Percentiles rank a stretch among this genome's conserved stretches.
These are phyloP conservation scores for Magnaporthiopsis rhizophila DNA, from an alignment of 2,329 filamentous ascomycete species.

Conservation along the genomic window DNA sequence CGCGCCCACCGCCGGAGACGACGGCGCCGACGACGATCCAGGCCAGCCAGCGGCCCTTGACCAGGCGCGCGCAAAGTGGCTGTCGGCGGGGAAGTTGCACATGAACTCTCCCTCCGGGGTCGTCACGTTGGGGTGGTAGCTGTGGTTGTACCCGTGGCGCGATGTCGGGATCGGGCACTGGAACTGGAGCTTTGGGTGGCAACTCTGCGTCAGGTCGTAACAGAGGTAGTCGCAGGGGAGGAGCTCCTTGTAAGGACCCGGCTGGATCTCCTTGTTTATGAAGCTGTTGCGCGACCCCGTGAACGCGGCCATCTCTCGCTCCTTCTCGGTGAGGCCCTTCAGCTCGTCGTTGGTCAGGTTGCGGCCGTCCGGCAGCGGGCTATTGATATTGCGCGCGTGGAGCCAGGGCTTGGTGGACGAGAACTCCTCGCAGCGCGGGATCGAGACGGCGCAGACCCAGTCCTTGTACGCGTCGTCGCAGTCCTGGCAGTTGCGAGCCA, in stretches of 20 bases:
- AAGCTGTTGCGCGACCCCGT: constrained; percentile 59
- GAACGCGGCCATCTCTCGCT: constrained; percentile 27
- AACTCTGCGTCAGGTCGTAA: constrained; percentile 76
- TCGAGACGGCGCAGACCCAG: constrained; percentile 90
- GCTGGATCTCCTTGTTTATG: constrained; percentile 64
- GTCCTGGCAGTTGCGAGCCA: constrained; percentile 66
- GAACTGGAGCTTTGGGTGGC: constrained; percentile 70
- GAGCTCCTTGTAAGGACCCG: constrained; percentile 90
- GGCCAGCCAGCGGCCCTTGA: constrained; percentile 21
- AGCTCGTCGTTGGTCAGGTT: constrained; percentile 32
- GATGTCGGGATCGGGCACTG: constrained; percentile 51
- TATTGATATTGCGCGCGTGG: constrained; percentile 62
- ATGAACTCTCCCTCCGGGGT: constrained; percentile 21
- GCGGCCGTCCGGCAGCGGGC: constrained; percentile 63
- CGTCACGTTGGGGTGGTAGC: constrained; percentile 29
- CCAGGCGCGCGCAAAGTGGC: constrained; percentile 30
- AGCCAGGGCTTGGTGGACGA: constrained; percentile 43
- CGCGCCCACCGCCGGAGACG: constrained; percentile 10
- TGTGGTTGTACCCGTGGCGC: constrained; percentile 33
- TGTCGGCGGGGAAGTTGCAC: constrained; percentile 56
- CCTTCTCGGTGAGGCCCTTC: constrained; percentile 11
- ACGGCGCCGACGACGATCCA: constrained; percentile 8
- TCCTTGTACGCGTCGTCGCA: constrained; percentile 78
- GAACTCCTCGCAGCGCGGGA: constrained; percentile 88
- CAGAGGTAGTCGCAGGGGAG: constrained; percentile 84